Evolutionary conservation across 768 basidiomycete genomes (phyloP).

Genomic region (Phallus indusiatus): DNA sequence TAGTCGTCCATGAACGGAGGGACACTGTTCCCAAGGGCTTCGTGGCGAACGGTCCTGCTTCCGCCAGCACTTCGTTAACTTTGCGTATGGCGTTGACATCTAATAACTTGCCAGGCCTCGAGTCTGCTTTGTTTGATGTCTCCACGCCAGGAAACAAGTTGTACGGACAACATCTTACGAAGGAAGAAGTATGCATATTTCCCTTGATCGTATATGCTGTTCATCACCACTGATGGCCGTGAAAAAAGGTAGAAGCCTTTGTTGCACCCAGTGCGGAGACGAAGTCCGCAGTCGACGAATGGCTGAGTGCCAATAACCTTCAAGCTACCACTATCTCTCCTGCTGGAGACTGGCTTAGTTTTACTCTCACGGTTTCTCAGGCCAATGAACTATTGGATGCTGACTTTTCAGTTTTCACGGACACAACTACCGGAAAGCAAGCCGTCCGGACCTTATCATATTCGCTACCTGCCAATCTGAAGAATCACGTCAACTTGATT

Average conservation of each 20-base stretch:
- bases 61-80: conserved; percentile 22
- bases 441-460: conserved; percentile 22
- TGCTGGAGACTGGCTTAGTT: conserved; percentile 20
- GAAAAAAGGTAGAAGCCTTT: conserved; percentile 18
- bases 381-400: conserved; percentile 23
- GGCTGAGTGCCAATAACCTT: conserved; percentile 18
- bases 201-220: neutral
- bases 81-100: conserved; percentile 29
- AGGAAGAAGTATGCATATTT: conserved; percentile 25
- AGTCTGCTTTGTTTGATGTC: conserved; percentile 27
- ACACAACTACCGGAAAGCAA: conserved; percentile 17
- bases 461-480: conserved; percentile 19
- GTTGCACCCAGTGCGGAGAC: conserved; percentile 17
- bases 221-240: neutral
- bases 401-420: conserved; percentile 18
- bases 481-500: conserved; percentile 19
- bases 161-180: conserved; percentile 29
- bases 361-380: conserved; percentile 18
- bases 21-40: conserved; percentile 21
- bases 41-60: conserved; percentile 20
- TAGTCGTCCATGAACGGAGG: conserved; percentile 23
- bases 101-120: conserved; percentile 26
- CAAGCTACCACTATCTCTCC: conserved; percentile 17
- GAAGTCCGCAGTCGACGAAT: conserved; percentile 17
- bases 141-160: conserved; percentile 26